Evolutionary conservation across 371 early-diverging fungal species (phyloP), one percentile per base, ranked within the genome.

Genomic region (Mortierella sp.): DNA sequence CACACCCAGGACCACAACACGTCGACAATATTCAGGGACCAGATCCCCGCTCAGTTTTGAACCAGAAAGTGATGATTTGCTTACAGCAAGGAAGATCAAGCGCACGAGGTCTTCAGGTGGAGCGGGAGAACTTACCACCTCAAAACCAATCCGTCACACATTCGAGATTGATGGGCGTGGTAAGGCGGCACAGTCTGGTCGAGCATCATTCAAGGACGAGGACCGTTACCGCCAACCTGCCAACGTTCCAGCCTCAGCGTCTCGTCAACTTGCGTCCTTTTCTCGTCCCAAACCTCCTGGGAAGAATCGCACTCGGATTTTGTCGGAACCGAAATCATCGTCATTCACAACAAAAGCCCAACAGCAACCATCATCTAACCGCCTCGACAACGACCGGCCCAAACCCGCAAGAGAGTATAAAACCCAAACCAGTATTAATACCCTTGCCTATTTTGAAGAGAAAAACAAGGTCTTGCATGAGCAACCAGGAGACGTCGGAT

Each of bases 241-340:
- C 11, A 4, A 11, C 17, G 39, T 17, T 39, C 39, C 44, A 17
- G 12, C 19, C 28, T 27, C 50, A 12, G 31, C 63, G 2, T 44
- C 46, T 19, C 37, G 15, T 2, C 46, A 50, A n/a, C 31, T 21
- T 26, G 41, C 42, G 3, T 12, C 12, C 1, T 60, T 69, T 23
- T 17, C 64, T 19, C 48, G 56, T 26, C 57, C 76, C 44, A 69
- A 69, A n/a, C 62, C 76, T 5, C 65, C 76, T 39, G 64, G 64
- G 37, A 63, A 47, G 44, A 47, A 59, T 39, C 76, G 64, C 5
- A 30, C 39, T 6, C 30, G 43, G 7, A 1, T 55, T 11, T 52
- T 44, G 5, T 39, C 12, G 12, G 14, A 30, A 15, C 0, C 30
- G 0, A 30, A n/a, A 32, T 2, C 24, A 17, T 11, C 26, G 7